Evolutionary conservation across 352 stramenopile genomes (phyloP).

Genomic region (Pythium myriotylum): DNA sequence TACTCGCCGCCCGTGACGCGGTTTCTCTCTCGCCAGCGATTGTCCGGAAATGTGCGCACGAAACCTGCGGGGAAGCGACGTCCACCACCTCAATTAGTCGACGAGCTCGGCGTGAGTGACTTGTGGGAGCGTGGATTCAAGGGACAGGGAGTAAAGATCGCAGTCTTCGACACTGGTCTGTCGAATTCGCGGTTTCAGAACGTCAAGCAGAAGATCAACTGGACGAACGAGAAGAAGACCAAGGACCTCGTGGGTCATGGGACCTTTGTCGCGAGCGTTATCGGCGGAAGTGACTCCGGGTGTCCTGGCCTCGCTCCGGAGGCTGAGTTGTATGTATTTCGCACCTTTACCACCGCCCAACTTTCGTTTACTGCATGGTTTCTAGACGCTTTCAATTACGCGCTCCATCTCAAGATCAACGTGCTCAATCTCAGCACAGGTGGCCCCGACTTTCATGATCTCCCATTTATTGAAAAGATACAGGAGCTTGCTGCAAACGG

Average conservation of each 20-base stretch:
- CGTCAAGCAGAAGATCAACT: constrained; percentile 84
- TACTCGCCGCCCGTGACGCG: background rate
- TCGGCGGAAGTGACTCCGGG: constrained; percentile 52
- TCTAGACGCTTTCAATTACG: constrained; percentile 91
- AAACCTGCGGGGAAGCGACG: constrained; percentile 29
- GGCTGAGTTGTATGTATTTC: constrained; percentile 77
- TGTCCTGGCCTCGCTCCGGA: constrained; percentile 83
- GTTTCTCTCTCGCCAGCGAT: constrained; percentile 2
- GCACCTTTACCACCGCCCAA: constrained; percentile 86
- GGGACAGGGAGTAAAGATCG: constrained; percentile 78
- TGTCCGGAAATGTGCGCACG: constrained; percentile 20
- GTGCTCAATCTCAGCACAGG: constrained; percentile 89
- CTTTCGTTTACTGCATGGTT: constrained; percentile 91
- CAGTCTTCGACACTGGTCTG: constrained; percentile 87
- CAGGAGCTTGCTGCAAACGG: constrained; percentile 77
- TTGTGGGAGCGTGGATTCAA: constrained; percentile 66
- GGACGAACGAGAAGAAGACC: constrained; percentile 84
- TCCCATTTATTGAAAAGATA: constrained; percentile 90
- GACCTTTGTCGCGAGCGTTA: constrained; percentile 83
- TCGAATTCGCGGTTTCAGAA: constrained; percentile 52
- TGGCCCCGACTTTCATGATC: constrained; percentile 82
- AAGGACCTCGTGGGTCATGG: constrained; percentile 78
- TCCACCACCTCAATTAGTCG: constrained; percentile 40
- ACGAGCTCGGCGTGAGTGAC: constrained; percentile 52
- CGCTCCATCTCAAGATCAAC: constrained; percentile 71